phyloP scores from a whole-genome alignment of 2,329 filamentous ascomycete species.

The Elsinoe perseae region DNA sequence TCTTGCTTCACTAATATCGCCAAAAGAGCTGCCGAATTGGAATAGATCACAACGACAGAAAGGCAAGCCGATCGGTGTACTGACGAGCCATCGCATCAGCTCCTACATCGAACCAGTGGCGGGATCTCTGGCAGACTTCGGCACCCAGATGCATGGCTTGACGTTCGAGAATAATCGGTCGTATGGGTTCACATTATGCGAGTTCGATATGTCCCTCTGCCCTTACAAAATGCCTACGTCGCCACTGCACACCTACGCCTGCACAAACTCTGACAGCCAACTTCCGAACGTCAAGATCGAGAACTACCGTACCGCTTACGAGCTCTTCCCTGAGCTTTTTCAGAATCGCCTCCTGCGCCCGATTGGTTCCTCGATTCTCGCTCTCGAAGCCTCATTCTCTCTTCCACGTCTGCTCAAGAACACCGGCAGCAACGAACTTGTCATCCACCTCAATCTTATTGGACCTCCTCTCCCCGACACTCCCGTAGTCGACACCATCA shows the following conservation, averaged over 20 bases:
- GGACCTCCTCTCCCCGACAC: neutral
- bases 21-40: slow-evolving; percentile 7
- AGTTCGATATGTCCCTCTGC: slow-evolving; percentile 25
- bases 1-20: slow-evolving; percentile 14
- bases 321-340: slow-evolving; percentile 14
- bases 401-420: slow-evolving; percentile 2
- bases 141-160: slow-evolving; percentile 29
- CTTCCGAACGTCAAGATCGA: slow-evolving; percentile 7
- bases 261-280: neutral
- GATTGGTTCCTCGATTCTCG: slow-evolving; percentile 1
- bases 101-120: slow-evolving; percentile 26
- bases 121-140: slow-evolving; percentile 28
- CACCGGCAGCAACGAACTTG: neutral
- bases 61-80: slow-evolving; percentile 14
- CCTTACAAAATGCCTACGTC: neutral
- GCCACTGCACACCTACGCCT: slow-evolving; percentile 7
- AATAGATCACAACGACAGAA: slow-evolving; percentile 16
- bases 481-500: slow-evolving; percentile 21
- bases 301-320: neutral
- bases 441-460: slow-evolving; percentile 8
- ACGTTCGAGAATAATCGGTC: slow-evolving; percentile 21
- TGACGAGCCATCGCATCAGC: slow-evolving; percentile 9
- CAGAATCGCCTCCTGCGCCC: slow-evolving; percentile 7
- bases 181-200: slow-evolving; percentile 26
- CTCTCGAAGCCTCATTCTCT: slow-evolving; percentile 10